Conservation (phyloP, 306 rosid genomes). For the Fragaria iinumae region DNA sequence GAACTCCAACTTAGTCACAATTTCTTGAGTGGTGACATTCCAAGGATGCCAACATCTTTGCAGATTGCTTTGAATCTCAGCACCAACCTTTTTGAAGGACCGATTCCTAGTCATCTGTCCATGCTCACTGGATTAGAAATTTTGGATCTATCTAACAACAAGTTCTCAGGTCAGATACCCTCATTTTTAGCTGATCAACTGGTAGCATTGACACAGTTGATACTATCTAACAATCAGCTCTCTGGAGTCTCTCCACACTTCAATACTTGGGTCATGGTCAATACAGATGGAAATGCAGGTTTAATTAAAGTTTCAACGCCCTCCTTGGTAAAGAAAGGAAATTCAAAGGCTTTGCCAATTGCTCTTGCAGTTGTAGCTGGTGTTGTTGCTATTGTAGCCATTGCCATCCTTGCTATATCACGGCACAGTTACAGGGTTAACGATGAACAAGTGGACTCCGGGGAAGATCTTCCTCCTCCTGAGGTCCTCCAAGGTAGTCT, state of each 20-base stretch:
- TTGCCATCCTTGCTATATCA: conserved; percentile 40
- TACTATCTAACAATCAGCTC: conserved; percentile 56
- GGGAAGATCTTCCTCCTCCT: conserved; percentile 41
- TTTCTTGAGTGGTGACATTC: too few relatives aligned
- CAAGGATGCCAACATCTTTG: too few relatives aligned
- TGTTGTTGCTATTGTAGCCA: conserved; percentile 30
- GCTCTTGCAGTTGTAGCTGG: conserved; percentile 50
- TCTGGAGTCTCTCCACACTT: conserved; percentile 50
- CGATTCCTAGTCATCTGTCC: conserved; percentile 40
- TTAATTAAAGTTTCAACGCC: too few relatives aligned
- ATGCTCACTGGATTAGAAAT: conserved; percentile 40
- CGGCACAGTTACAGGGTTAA: conserved; percentile 25
- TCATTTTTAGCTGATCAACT: conserved; percentile 1
- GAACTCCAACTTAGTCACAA: too few relatives aligned
- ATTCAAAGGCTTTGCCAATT: conserved; percentile 37
- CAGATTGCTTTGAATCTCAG: conserved; percentile 55
- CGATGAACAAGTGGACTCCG: conserved; percentile 36
- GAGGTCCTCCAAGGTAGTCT: conserved; percentile 49
- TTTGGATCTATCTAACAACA: conserved; percentile 82
- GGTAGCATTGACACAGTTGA: conserved; percentile 45
- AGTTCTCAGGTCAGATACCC: conserved; percentile 58
- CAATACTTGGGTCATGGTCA: not conserved
- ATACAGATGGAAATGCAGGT: conserved; percentile 20
- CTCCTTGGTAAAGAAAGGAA: not conserved
- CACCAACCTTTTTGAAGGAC: conserved; percentile 54